Evolutionary conservation across 306 rosid species (phyloP), one percentile per base, ranked within the genome.

Genomic region (Rosa chinensis): DNA sequence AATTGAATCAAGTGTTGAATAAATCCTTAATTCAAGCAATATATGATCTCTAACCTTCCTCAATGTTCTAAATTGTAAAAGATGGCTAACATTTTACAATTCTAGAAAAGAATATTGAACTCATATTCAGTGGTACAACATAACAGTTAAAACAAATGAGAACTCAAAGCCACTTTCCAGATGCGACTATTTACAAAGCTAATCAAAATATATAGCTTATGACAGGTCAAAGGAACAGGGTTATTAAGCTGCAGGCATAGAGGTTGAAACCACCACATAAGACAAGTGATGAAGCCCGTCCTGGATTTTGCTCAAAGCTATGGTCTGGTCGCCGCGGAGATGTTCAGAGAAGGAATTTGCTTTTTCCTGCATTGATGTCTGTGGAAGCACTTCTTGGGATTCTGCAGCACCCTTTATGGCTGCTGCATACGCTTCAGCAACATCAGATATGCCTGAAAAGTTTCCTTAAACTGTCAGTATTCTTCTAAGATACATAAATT

Each of bases 251-350:
- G 89, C 85, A 73, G 87, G 90, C 91, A 90, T 84, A 5, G 98
- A 91, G 82, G 93, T 89, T 52, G 99, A 89, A 77, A 96, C 77
- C 68, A 91, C 89, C n/a, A 96, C 88, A 71, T 88, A 82, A 5
- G 96, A 86, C 79, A 96, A 86, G 89, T 84, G 91, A 79, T 90
- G 93, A 72, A 93, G 82, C 52, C 96, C 99, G 10, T 93, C 98
- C 88, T 90, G 97, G 86, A 95, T 89, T 86, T 91, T 93, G 78
- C 84, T 84, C 53, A 90, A 67, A 0, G 99, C 96, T 66, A 93
- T 90, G 70, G 85, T 82, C 79, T 88, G 96, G 86, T 96, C 99
- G 28, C 73, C 85, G 3, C 72, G 85, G 50, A 96, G 98, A 80
- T 89, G 89, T 56, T 84, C 88, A 5, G 91, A 82, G 81, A 91